Base-by-base conservation (phyloP, 2,329 filamentous ascomycete species). In the Colletotrichum plurivorum region DNA sequence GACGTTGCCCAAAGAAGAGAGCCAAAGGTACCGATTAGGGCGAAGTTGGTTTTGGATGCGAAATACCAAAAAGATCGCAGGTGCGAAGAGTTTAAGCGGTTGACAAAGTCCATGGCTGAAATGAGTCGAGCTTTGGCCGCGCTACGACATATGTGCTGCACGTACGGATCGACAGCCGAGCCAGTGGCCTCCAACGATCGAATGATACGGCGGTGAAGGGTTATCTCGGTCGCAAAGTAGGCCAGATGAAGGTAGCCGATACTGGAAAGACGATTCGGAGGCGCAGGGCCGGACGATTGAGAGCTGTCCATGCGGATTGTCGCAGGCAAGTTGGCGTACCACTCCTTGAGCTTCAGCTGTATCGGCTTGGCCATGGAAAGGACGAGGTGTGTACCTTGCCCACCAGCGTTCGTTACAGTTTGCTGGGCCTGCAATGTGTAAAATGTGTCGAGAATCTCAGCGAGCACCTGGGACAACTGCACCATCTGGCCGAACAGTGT, bases 41-140 rank as follows among this genome's bases (percentile, higher is more conserved):
- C 95, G 81, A 98, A 98, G 80, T 97, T 97, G 45, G 93, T 93
- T 75, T 94, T 93, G 48, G 92, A 94, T 2, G 93, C 91, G 77
- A 95, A 95, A 77, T 93, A 95, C 95, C 95, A 98, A 81, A 98
- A 98, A 0, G 94, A 89, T n/a, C 92, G 90, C 36, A 98, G 87
- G 75, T 98, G 95, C 43, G 91, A 89, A 0, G 94, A 94, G 52
- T 93, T 94, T 39, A 98, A 88, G 0, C 95, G 92, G 81, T 98
- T 98, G 75, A 97, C 94, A 80, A 98, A 97, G 78, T 98, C 95
- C 93, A 98, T 97, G 72, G 95, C 94, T 22, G 93, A 97, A 76
- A 98, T 97, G 41, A 98, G 87, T 6, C 95, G 92, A 0, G 95
- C 97, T 79, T 98, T 98, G 61, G 95, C 95, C 4, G 95, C 95